These are phyloP conservation scores for Aspergillus sp. DNA, from an alignment of 2,329 filamentous ascomycete species.

Conservation along the genomic window DNA sequence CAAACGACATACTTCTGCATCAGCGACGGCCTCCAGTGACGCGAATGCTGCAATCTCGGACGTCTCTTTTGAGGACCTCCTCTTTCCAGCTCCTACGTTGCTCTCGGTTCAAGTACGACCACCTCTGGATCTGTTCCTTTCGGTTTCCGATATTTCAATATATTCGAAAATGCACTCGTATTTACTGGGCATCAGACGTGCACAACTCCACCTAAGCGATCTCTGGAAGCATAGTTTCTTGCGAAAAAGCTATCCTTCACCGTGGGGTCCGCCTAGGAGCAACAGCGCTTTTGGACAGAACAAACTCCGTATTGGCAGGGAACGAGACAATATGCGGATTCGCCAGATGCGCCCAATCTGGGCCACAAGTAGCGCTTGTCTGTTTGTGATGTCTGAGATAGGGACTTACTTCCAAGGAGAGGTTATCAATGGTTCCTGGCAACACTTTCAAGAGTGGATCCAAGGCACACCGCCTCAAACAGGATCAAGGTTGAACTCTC, in stretches of 20 bases:
- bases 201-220: slow-evolving; percentile 78
- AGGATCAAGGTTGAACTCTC: slow-evolving; percentile 29
- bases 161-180: slow-evolving; percentile 89
- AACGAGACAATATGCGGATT: slow-evolving; percentile 62
- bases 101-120: slow-evolving; percentile 73
- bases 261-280: slow-evolving; percentile 63
- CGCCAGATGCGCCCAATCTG: slow-evolving; percentile 76
- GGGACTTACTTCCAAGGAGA: slow-evolving; percentile 88
- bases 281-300: slow-evolving; percentile 60
- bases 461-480: slow-evolving; percentile 41
- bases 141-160: slow-evolving; percentile 68
- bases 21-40: slow-evolving; percentile 19
- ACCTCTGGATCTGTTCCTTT: slow-evolving; percentile 84
- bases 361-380: slow-evolving; percentile 82
- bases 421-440: slow-evolving; percentile 78
- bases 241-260: slow-evolving; percentile 72
- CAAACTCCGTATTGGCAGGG: slow-evolving; percentile 61
- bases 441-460: slow-evolving; percentile 76
- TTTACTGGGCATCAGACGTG: slow-evolving; percentile 77
- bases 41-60: slow-evolving; percentile 35
- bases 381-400: slow-evolving; percentile 86
- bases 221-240: slow-evolving; percentile 84
- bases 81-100: slow-evolving; percentile 73
- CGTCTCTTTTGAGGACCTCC: slow-evolving; percentile 68
- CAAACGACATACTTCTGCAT: slow-evolving; percentile 31